phyloP scores from a whole-genome alignment of 1,284 basidiomycete genomes.

The Hortiboletus rubellus region DNA sequence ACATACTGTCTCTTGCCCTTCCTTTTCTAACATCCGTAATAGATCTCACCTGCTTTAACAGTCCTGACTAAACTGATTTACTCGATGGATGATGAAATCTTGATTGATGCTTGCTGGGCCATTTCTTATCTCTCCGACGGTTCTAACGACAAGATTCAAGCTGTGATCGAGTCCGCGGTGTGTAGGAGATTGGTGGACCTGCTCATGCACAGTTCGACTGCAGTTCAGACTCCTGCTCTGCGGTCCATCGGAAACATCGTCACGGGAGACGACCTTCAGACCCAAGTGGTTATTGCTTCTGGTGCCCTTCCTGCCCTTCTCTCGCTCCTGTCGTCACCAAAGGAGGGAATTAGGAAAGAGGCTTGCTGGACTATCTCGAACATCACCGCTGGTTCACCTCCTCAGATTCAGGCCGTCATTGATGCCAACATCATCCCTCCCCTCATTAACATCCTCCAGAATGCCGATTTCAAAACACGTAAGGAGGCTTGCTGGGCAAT shows the following conservation, averaged over 20 bases:
- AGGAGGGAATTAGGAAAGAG: constrained; percentile 95
- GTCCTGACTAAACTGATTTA: constrained; percentile 99
- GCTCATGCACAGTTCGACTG: constrained; percentile 95
- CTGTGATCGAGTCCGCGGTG: constrained; percentile 98
- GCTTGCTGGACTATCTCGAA: constrained; percentile 99
- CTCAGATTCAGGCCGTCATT: constrained; percentile 91
- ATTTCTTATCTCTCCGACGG: constrained; percentile 99
- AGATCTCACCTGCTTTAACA: constrained; percentile 96
- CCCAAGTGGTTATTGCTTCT: constrained; percentile 96
- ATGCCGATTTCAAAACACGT: constrained; percentile 99
- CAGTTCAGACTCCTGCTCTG: constrained; percentile 98
- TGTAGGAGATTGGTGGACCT: constrained; percentile 97
- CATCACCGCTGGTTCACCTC: constrained; percentile 94
- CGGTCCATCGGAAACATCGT: constrained; percentile 99
- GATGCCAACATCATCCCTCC: constrained; percentile 95
- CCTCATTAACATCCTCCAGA: constrained; percentile 96
- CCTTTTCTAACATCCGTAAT: constrained; percentile 14
- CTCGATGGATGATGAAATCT: constrained; percentile 97
- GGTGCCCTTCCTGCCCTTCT: constrained; percentile 94
- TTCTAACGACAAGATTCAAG: constrained; percentile 99
- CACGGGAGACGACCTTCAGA: constrained; percentile 98
- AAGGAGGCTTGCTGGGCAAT: constrained; percentile 99
- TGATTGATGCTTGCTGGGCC: constrained; percentile 99
- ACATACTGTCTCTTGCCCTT: constrained; percentile 3
- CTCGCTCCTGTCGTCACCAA: constrained; percentile 89